phyloP scores from a whole-genome alignment of 129 eudicot genomes.

The Gnaphalium uliginosum region DNA sequence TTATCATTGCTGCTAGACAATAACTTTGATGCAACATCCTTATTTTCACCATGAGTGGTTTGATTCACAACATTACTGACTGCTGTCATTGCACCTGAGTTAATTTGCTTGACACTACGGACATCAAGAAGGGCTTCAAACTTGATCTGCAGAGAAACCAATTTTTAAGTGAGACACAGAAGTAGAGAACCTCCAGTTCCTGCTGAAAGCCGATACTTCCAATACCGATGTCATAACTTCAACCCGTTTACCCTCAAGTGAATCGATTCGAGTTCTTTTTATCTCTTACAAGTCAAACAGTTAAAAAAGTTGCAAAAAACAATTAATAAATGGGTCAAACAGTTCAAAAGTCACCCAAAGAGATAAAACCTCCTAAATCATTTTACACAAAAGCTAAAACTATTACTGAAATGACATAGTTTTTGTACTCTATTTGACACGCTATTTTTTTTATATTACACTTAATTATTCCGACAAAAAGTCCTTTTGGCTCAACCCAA shows the following conservation, averaged over 20 bases:
- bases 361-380: neutral
- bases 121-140: conserved; percentile 68
- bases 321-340: neutral
- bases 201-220: neutral
- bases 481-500: neutral
- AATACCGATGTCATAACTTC: neutral
- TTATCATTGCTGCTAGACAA: conserved; percentile 30
- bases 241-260: neutral
- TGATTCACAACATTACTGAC: conserved; percentile 27
- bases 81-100: conserved; percentile 34
- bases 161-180: neutral
- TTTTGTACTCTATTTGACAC: neutral
- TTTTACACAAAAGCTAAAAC: neutral
- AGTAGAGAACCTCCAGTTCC: neutral
- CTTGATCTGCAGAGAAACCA: conserved; percentile 59
- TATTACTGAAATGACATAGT: neutral
- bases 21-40: conserved; percentile 24
- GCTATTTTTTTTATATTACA: neutral
- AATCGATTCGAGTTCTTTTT: neutral
- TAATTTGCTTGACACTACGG: conserved; percentile 48
- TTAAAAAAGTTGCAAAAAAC: neutral
- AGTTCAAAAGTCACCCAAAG: neutral
- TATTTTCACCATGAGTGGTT: conserved; percentile 27
- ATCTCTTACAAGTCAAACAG: neutral
- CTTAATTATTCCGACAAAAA: neutral